Evolutionary conservation across 192 early-diverging fungal species (phyloP).

Genomic region (Podila epigama): DNA sequence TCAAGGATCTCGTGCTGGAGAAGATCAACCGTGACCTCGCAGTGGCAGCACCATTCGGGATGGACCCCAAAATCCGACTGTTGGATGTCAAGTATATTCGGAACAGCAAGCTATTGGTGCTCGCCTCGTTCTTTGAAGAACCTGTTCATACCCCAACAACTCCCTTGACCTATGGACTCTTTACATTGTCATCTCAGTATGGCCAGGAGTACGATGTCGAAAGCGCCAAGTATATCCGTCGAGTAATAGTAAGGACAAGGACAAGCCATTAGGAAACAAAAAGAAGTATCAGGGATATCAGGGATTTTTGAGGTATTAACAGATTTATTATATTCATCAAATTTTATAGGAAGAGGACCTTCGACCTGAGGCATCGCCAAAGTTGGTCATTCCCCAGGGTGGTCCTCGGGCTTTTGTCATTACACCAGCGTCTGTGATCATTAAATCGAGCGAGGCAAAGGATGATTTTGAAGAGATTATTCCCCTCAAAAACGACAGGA

Average conservation of each 20-base stretch:
- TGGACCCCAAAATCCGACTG: conserved; percentile 20
- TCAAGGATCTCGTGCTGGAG: conserved; percentile 23
- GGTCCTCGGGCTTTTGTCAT: conserved; percentile 42
- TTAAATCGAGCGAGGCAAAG: conserved; percentile 20
- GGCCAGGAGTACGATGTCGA: conserved; percentile 25
- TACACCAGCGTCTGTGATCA: conserved; percentile 27
- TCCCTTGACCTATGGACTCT: conserved; percentile 26
- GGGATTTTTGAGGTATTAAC: too few relatives aligned
- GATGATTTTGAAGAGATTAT: conserved; percentile 33
- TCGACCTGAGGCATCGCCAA: conserved; percentile 33
- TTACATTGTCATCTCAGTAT: conserved; percentile 26
- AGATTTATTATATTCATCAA: too few relatives aligned
- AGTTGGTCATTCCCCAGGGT: conserved; percentile 35
- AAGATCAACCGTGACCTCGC: conserved; percentile 23
- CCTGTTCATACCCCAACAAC: not conserved
- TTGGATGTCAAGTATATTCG: conserved; percentile 36
- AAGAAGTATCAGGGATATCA: too few relatives aligned
- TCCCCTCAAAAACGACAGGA: conserved; percentile 32
- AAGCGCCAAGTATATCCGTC: conserved; percentile 30
- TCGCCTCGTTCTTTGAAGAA: conserved; percentile 28
- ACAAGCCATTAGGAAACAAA: not conserved
- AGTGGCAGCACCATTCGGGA: conserved; percentile 15
- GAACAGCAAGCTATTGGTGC: conserved; percentile 31
- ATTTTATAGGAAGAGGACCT: conserved; percentile 37
- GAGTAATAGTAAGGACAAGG: conserved; percentile 21